Evolutionary conservation across 176 grass and related monocot species (phyloP), one percentile per base, ranked within the genome.

Genomic region (Thinopyrum elongatum): DNA sequence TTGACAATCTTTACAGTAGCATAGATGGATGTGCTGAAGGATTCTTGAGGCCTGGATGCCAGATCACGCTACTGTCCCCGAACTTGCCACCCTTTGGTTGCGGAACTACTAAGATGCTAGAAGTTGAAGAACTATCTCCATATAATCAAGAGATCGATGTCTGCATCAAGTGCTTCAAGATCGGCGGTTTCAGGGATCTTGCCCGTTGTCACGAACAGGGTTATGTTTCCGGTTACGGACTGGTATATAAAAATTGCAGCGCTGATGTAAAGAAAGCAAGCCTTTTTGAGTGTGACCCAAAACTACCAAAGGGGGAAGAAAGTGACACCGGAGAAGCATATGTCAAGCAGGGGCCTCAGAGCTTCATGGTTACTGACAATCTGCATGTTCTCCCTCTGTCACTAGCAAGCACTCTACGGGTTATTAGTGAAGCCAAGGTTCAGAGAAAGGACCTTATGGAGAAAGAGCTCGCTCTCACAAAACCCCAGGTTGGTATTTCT

Each of bases 1-100:
- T 79, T 2, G 8, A 64, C 2, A 84, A 71, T 46, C 65, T 84
- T 12, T 84, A 79, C 29, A 64, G n/a, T 7, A 88, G 81, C 74
- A 17, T 88, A 51, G 3, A 8, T 38, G 75, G 74, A 0, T 11
- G 0, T 26, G 28, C 75, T 2, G 26, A 39, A 41, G 75, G 17
- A 65, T 83, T 10, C 9, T 13, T 83, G 10, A 42, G 33, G 28
- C 1, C 74, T 29, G 65, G 29, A n/a, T 7, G 16, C 51, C 81
- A 79, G 15, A 72, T 2, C 3, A n/a, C 65, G 9, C n/a, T 84
- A 29, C 2, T 69, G 23, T 39, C 71, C 47, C 86, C 86, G 26
- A 41, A 69, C 1, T 0, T 88, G 21, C 1, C 63, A 23, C 36
- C 80, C 0, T 78, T 88, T 1, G 73, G 71, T 17, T 84, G 16